phyloP scores from a whole-genome alignment of 306 rosid genomes.

The Styphnolobium japonicum region DNA sequence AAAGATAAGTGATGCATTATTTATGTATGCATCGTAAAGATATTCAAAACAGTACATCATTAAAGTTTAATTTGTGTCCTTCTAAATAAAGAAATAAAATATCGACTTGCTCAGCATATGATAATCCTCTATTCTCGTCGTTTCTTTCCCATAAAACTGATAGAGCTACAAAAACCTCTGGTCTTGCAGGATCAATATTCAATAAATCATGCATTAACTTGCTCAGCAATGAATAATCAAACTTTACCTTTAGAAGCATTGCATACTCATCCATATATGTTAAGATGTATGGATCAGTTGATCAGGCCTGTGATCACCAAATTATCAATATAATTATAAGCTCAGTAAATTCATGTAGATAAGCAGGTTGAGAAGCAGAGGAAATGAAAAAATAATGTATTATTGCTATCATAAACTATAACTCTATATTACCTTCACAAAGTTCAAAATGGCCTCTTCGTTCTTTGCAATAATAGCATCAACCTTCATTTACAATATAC shows the following conservation, averaged over 20 bases:
- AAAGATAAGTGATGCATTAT: neutral
- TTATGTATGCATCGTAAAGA: neutral
- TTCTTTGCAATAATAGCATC: constrained; percentile 70
- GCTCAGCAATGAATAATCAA: constrained; percentile 59
- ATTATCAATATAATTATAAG: neutral
- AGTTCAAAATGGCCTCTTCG: constrained; percentile 67
- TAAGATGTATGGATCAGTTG: constrained; percentile 58
- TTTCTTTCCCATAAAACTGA: constrained; percentile 71
- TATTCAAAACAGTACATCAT: neutral
- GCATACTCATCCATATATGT: constrained; percentile 85
- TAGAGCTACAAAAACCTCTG: constrained; percentile 72
- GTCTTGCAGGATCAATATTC: constrained; percentile 62
- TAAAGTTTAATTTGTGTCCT: neutral
- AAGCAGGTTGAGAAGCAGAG: neutral
- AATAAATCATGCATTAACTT: constrained; percentile 66
- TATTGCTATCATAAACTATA: no score
- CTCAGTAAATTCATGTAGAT: neutral
- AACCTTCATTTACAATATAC: no score
- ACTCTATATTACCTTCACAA: constrained; percentile 54
- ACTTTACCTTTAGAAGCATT: constrained; percentile 65
- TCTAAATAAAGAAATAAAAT: neutral
- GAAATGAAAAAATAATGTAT: neutral
- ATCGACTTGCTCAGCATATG: constrained; percentile 78
- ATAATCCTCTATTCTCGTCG: constrained; percentile 65
- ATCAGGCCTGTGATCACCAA: constrained; percentile 66